Base-by-base conservation (phyloP, 2,329 filamentous ascomycete genomes). In the Hirsutella minnesotensis region DNA sequence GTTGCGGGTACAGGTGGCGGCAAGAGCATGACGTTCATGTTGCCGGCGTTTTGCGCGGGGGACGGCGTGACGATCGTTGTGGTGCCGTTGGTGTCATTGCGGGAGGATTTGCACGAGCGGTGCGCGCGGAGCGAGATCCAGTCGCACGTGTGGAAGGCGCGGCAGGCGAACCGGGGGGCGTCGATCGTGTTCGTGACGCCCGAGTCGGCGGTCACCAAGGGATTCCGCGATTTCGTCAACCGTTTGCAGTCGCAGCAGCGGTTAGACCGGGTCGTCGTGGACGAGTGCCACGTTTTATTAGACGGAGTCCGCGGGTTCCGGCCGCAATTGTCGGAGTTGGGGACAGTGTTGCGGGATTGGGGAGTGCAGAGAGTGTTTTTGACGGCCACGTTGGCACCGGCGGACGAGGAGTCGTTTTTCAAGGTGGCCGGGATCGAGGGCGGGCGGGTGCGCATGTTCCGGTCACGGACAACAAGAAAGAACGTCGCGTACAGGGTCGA, bases 11-110 rank as follows among this genome's bases (percentile, higher is more conserved):
- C 38, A 12, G 42, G 45, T 3, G 41, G 43, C n/a, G 44, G 46
- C n/a, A 51, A 52, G 42, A 52, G 44, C 21, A 15, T 52, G 12
- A 46, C 40, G 30, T 51, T 52, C 19, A 49, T 51, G 19, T 45
- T 52, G 27, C 44, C 41, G 39, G 46, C 34, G 31, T 47, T 38
- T 40, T 48, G 8, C 30, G 41, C 29, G 12, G 12, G 19, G 9
- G 24, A 46, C 13, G 41, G 44, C 13, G 24, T 31, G 9, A 44
- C 38, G 10, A 40, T 50, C n/a, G 43, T 46, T 12, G 40, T 50
- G 15, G 39, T 42, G 12, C 44, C 38, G 35, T 40, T 50, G 9
- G 16, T 47, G 9, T 38, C 29, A 10, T 41, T 47, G 8, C 29
- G 38, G 3, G 34, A 36, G 20, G 44, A 49, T 38, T 24, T 49